Base-by-base conservation (phyloP, 768 basidiomycete species). In the Termitomyces sp. region DNA sequence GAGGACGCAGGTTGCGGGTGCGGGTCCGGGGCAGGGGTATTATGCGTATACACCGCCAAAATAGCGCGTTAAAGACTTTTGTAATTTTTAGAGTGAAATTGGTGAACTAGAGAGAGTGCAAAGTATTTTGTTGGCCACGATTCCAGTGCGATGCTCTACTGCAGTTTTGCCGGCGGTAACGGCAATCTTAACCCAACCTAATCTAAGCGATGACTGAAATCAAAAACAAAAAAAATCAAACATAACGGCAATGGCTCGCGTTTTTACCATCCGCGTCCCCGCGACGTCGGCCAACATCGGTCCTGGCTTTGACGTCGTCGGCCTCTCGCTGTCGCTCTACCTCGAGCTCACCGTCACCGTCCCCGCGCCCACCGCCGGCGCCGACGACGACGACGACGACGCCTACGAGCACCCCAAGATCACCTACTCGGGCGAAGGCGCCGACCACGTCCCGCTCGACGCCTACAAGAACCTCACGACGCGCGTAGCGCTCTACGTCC, bases 221-320 rank as follows among this genome's bases (percentile, higher is more conserved):
- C 51, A 8, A 35, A 40, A 36, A 36, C 8, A 28, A 28, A 38
- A 23, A 51, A 35, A 36, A 30, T 14, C 14, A 14, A 40, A 3
- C 10, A 1, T 3, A 10, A 38, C 36, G 10, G 7, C 43, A 26
- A 68, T 65, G 67, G 52, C 67, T 46, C 72, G 76, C 36, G 71
- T 64, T 13, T 83, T 94, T 74, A 80, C 77, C 40, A 93, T 99
- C 72, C 83, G 80, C 63, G 89, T 98, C 55, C 96, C 96, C 10
- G 94, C 94, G n/a, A 98, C 96, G 2, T 95, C 95, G 63, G 96
- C 96, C 64, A 99, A 99, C 78, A 95, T 99, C 69, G 96, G 96
- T 2, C 96, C 96, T 43, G 96, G 96, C 28, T 99, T 99, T 74
- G 97, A 99, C 72, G 97, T 98, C 63, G 94, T 98, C 64, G 97